Evolutionary conservation across 2,329 filamentous ascomycete genomes (phyloP), one percentile per base, ranked within the genome.

Genomic region (Aspergillus flavus): DNA sequence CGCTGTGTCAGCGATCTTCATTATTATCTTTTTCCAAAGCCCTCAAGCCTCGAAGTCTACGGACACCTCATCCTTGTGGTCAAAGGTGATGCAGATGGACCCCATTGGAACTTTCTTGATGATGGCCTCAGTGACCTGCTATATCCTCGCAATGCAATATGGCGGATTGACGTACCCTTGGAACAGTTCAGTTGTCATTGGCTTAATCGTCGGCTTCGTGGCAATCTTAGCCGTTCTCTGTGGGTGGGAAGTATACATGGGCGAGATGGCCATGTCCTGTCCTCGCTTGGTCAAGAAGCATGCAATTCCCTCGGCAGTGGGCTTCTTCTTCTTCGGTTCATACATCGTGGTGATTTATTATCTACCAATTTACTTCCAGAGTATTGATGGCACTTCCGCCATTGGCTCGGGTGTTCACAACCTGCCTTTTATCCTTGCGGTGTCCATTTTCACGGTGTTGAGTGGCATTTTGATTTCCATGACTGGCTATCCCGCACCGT

Each of bases 341-440:
- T 53, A 26, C 50, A 16, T 21, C 7, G 16, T 21, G 10, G 16
- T 53, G 1, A 68, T 80, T 19, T 81, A 77, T 60, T 80, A 77
- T 61, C 61, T 82, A 1, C 80, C 81, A 0, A 76, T 82, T 58
- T 83, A 79, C 75, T 83, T 83, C 66, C 81, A 84, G 66, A 80
- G 78, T 6, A 77, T 82, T 64, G 77, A 79, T 57, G 76, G 75
- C 6, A 73, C 73, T 12, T 73, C 74, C 5, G 80, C 82, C 9
- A 75, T 80, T 50, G 75, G 79, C 45, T 82, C 80, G 10, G 81
- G 81, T 26, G 81, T 84, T 57, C 77, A 78, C 56, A 77, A 72
- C 58, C 68, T 80, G 4, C 78, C 79, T 7, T 54, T 54, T 11
- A 14, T 36, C 34, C 34, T 36, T 12, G 34, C 34, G 4, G 34